Base-by-base conservation (phyloP, 177 flowering plant genomes). In the Vitis hybrid region DNA sequence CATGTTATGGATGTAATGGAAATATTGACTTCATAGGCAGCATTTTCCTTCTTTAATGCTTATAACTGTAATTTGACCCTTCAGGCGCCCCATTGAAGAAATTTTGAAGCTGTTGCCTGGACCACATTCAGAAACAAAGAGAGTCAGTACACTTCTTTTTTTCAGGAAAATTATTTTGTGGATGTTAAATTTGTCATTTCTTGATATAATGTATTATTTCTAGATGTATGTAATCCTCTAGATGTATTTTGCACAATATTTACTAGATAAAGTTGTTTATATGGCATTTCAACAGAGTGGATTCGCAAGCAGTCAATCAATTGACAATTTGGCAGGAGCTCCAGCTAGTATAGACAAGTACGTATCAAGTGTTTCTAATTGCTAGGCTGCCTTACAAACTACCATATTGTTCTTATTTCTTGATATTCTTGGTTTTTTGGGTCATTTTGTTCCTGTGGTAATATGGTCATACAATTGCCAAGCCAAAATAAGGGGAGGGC, bases 71-170 rank as follows among this genome's bases (percentile, higher is more conserved):
- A 61, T 33, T 71, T 78, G 62, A 76, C 71, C 38, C 52, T 61
- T 44, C 82, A 96, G 99, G 99, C 97, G 97, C 73, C 88, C 99
- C 33, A 79, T 94, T 75, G 99, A 96, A 84, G 97, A 94, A 62
- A 86, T 89, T 53, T 69, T 94, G 85, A 96, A 84, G 89, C 74
- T 89, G 75, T 76, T 96, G 74, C 99, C 99, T 59, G 98, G 99
- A 59, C 97, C 98, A 2, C 99, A 96, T 82, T 75, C 83, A 47
- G 99, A 96, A 81, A 71, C 82, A 59, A 94, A 91, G 77, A 87
- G 95, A 81, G 99, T 90, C 28, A 81, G 91, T 82, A 59, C 14
- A 55, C 68, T 49, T 50, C 28, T 66, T 2, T 22, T 55, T 55
- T 15, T 22, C 28, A 64, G 2, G n/a, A 17, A 33, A 58, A 53